Percentiles rank a stretch among this genome's conserved stretches.
Conservation (phyloP, 495 filamentous ascomycete species). For the Wilcoxina mikolae region DNA sequence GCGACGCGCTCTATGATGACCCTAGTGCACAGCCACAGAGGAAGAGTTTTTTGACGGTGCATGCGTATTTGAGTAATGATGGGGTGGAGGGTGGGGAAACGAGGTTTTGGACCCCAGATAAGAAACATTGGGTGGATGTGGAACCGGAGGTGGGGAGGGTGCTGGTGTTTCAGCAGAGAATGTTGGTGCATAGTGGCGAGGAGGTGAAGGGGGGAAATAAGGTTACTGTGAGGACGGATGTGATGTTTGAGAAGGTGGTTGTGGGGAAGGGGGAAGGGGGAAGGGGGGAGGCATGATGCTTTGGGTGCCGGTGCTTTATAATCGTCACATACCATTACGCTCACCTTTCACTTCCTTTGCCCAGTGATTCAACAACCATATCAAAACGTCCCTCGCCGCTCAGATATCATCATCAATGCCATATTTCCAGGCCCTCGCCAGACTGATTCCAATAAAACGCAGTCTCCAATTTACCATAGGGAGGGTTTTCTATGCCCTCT, state of each 20-base stretch:
- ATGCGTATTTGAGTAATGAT: slow-evolving; percentile 50
- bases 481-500: too few relatives aligned
- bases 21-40: not conserved
- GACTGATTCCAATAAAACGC: too few relatives aligned
- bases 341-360: too few relatives aligned
- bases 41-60: slow-evolving; percentile 45
- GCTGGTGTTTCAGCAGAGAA: slow-evolving; percentile 46
- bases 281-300: slow-evolving; percentile 13
- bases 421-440: too few relatives aligned
- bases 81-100: slow-evolving; percentile 38
- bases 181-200: slow-evolving; percentile 44
- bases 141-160: slow-evolving; percentile 42
- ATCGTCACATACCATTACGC: too few relatives aligned
- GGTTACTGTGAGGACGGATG: slow-evolving; percentile 45
- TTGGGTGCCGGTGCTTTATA: too few relatives aligned
- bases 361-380: too few relatives aligned
- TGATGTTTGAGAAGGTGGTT: slow-evolving; percentile 39
- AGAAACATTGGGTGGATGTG: slow-evolving; percentile 34
- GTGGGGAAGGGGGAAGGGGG: slow-evolving; percentile 7
- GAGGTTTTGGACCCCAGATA: slow-evolving; percentile 36
- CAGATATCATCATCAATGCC: too few relatives aligned
- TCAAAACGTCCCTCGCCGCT: too few relatives aligned
- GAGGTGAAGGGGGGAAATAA: slow-evolving; percentile 44
- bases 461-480: too few relatives aligned
- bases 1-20: slow-evolving; percentile 40